Base-by-base conservation (phyloP, 345 rosid genomes). In the Citrus trifoliata region DNA sequence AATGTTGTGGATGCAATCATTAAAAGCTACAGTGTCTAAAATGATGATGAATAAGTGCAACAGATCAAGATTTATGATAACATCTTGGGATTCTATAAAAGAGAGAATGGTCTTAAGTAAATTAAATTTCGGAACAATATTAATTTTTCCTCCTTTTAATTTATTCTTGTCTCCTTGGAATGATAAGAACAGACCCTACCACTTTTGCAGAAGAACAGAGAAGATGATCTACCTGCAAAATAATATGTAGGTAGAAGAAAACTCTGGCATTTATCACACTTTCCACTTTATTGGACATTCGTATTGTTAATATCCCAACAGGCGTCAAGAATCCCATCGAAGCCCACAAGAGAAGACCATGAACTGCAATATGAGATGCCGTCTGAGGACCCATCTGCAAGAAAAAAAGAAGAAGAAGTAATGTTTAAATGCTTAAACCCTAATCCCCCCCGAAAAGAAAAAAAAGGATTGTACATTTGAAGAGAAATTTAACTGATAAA, bases 301-400 rank as follows among this genome's bases (percentile, higher is more conserved):
- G 88, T 33, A 90, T 86, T 4, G 82, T 83, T 38, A 95, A 85
- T 67, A 95, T 90, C 68, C 95, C 98, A 72, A 88, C 64, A 73
- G 98, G 98, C 88, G 86, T 82, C 21, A 95, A 83, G 58, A 95
- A 84, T 16, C 98, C 98, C 90, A 95, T 83, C 21, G 98, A 88
- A 59, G 82, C 87, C 98, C 98, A 95, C 8, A 88, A 88, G 32
- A 93, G 89, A 67, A 93, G 55, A 2, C 98, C 98, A 83, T 95
- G 98, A 64, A 92, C 74, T 22, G 87, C 76, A 37, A 93, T 85
- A 40, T 89, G 85, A n/a, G 84, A 82, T 78, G 63, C 77, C 84
- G 85, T 80, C 85, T 88, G 83, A 59, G 89, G 80, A 80, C 85
- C 85, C 80, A 80, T 27, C 89, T 89, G 84, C 83, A 78, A 33